Conservation (phyloP, 2,329 filamentous ascomycete genomes). For the Elsinoe perseae region DNA sequence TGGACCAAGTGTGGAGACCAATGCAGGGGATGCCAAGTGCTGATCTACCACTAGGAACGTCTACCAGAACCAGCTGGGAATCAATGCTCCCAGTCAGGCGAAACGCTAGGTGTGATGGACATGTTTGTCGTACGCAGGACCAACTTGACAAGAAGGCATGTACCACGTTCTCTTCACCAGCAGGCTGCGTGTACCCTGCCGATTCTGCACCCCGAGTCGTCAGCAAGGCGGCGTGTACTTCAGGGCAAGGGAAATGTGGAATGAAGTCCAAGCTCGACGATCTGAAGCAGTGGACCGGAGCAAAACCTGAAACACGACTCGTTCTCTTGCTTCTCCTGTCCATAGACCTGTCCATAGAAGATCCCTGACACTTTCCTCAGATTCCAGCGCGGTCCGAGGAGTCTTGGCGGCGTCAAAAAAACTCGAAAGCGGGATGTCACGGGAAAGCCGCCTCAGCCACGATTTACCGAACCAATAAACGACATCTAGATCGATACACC, state of each 20-base stretch:
- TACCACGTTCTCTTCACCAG: not conserved
- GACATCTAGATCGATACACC: not conserved
- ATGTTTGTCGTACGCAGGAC: not conserved
- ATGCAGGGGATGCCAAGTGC: conserved; percentile 13
- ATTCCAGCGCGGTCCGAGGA: not conserved
- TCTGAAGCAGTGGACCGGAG: not conserved
- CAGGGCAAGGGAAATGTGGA: not conserved
- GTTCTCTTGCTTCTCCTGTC: not conserved
- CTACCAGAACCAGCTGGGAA: not conserved
- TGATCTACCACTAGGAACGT: not conserved
- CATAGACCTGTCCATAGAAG: too few species aligned
- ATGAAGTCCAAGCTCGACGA: not conserved
- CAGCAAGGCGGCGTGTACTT: not conserved
- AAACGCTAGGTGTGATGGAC: not conserved
- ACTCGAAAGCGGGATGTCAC: not conserved
- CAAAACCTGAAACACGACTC: conserved; percentile 10
- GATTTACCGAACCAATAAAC: conserved; percentile 5
- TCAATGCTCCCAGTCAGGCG: not conserved
- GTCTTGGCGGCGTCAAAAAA: conserved; percentile 3
- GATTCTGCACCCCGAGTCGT: not conserved
- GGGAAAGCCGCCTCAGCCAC: not conserved
- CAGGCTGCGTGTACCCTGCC: not conserved
- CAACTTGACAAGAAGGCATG: not conserved
- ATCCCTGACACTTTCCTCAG: not conserved
- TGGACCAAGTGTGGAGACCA: not conserved